These are phyloP conservation scores for Moesziomyces sp. DNA, from an alignment of 1,284 basidiomycete species.

Conservation along the genomic window DNA sequence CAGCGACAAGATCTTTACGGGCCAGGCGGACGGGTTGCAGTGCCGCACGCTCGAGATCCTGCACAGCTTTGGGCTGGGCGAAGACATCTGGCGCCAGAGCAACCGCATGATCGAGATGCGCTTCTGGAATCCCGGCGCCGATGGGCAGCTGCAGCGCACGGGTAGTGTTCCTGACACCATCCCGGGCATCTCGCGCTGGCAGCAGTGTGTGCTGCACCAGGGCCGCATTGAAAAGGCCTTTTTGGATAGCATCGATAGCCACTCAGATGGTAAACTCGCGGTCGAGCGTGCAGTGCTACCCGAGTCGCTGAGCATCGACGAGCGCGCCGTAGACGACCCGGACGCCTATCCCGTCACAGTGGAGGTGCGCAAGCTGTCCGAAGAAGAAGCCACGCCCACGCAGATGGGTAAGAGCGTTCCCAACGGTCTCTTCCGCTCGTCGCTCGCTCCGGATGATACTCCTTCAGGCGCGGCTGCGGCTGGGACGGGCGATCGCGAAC, in stretches of 20 bases:
- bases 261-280: conserved; percentile 19
- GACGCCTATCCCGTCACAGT: conserved; percentile 19
- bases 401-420: conserved; percentile 37
- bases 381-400: conserved; percentile 26
- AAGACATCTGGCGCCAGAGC: conserved; percentile 31
- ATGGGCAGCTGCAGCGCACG: conserved; percentile 25
- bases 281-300: conserved; percentile 30
- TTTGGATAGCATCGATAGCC: conserved; percentile 25
- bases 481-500: conserved; percentile 15
- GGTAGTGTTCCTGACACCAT: conserved; percentile 32
- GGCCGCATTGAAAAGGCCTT: conserved; percentile 37
- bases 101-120: conserved; percentile 43
- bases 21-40: conserved; percentile 46
- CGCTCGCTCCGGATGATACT: conserved; percentile 26
- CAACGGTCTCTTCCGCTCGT: conserved; percentile 34
- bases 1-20: conserved; percentile 36
- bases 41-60: conserved; percentile 35
- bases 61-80: conserved; percentile 31
- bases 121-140: conserved; percentile 39
- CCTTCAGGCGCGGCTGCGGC: conserved; percentile 1
- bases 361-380: conserved; percentile 25
- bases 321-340: conserved; percentile 15
- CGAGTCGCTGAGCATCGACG: conserved; percentile 23
- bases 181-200: conserved; percentile 36
- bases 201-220: conserved; percentile 38